Evolutionary conservation across 2,329 filamentous ascomycete species (phyloP).

Genomic region (Immersiporthe knoxdaviesiana): DNA sequence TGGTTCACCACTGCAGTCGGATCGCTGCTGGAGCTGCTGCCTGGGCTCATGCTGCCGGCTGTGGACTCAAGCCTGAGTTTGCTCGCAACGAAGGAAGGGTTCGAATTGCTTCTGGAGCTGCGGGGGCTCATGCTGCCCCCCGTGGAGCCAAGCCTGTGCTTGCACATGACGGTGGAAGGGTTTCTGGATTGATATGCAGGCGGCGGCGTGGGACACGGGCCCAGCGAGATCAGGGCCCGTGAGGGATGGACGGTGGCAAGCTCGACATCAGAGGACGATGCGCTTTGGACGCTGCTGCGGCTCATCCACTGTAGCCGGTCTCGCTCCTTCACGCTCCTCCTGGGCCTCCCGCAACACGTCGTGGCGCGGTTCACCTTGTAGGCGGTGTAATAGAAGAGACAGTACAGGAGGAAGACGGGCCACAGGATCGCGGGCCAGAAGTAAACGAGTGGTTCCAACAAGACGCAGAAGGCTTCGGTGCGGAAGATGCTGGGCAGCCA

Average conservation of each 20-base stretch:
- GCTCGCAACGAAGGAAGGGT: background rate
- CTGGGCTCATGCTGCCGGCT: background rate
- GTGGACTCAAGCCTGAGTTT: background rate
- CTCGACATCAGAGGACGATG: background rate
- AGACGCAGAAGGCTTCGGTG: conserved; percentile 11
- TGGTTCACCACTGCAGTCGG: background rate
- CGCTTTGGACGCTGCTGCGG: background rate
- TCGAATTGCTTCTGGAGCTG: background rate
- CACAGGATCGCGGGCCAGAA: conserved; percentile 10
- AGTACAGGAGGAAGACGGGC: conserved; percentile 3
- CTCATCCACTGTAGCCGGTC: background rate
- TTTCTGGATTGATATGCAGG: background rate
- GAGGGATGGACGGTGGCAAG: background rate
- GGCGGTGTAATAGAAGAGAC: background rate
- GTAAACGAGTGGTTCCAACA: conserved; percentile 8
- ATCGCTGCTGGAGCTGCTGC: background rate
- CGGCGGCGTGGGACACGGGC: background rate
- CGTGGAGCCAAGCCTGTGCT: background rate
- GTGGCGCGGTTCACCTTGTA: conserved; percentile 5
- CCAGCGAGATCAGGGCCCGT: background rate
- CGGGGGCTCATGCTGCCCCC: background rate
- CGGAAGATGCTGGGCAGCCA: conserved; percentile 14
- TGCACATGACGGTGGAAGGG: background rate
- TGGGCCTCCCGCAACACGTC: conserved; percentile 9
- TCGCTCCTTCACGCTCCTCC: background rate